Evolutionary conservation across 306 rosid genomes (phyloP), one percentile per base, ranked within the genome.

Genomic region (Vigna hirtella): DNA sequence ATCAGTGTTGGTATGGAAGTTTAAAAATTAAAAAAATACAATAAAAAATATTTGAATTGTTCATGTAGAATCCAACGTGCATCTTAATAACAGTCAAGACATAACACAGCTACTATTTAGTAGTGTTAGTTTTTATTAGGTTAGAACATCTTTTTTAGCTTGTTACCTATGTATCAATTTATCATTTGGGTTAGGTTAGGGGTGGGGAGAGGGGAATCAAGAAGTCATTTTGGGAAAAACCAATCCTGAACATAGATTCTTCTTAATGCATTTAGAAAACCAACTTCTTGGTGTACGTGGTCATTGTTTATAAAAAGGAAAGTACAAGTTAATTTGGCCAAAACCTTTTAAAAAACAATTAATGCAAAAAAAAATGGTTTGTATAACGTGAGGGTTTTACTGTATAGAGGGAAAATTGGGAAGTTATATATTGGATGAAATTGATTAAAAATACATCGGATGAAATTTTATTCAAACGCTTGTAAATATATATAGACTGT

Each of bases 71-170:
- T 53, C 5, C 3, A 10, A 53, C 26, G 7, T 2, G 26, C 40
- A 36, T 36, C 40, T 36, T 5, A 5, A 36, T 36, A 6, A 36
- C 40, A 36, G 58, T 0, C n/a, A 51, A 3, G 16, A n/a, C 56
- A 51, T 51, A 18, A 0, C 58, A 18, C 9, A 16, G 18, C 13
- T 18, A 18, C 59, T 53, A 53, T 18, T 18, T 53, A 9, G 24
- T n/a, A 17, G 26, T n/a, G 12, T n/a, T 52, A 9, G 4, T 53
- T 18, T 22, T 17, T 52, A 22, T 18, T 8, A 53, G 26, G 48
- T 72, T 77, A 36, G 4, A 81, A 73, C 68, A 59, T 81, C 62
- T 5, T 5, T 24, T 3, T 58, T 59, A 63, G 65, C 66, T 75
- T 66, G 75, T 43, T 2, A 47, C 52, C 67, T 49, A 12, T 59